These are phyloP conservation scores for Pleurotus platypus DNA, from an alignment of 768 basidiomycete genomes.

Conservation along the genomic window DNA sequence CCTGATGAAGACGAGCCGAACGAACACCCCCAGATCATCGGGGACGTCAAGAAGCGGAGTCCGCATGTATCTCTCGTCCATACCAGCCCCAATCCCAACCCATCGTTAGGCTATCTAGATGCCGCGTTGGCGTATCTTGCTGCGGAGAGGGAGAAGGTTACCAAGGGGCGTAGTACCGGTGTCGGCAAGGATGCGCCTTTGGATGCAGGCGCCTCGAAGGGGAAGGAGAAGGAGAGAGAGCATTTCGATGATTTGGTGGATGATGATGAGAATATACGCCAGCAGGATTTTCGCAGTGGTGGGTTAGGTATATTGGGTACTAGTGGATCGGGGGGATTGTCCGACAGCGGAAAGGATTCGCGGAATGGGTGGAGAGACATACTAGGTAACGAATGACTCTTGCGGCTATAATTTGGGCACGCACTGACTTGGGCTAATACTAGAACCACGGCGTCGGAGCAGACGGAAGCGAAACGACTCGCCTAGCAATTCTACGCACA, in stretches of 20 bases:
- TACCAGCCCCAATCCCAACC: slow-evolving; percentile 31
- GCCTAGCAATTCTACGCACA: not conserved
- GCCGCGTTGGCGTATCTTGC: slow-evolving; percentile 74
- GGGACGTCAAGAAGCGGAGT: not conserved
- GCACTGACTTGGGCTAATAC: slow-evolving; percentile 1
- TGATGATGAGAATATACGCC: not conserved
- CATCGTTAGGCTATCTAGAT: slow-evolving; percentile 71
- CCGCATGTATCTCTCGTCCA: not conserved
- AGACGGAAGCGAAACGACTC: slow-evolving; percentile 29
- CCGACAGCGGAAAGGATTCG: not conserved
- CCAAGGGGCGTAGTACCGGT: slow-evolving; percentile 35
- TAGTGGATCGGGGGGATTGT: not conserved
- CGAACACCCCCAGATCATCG: not conserved
- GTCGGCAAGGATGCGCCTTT: slow-evolving; percentile 24
- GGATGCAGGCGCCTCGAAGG: not conserved
- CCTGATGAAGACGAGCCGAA: not conserved
- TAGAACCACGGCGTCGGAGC: slow-evolving; percentile 32
- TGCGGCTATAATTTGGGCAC: not conserved
- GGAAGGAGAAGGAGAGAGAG: not conserved
- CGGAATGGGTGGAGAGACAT: slow-evolving; percentile 29
- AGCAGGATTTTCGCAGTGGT: slow-evolving; percentile 8
- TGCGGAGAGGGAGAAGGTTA: slow-evolving; percentile 60
- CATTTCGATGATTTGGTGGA: not conserved
- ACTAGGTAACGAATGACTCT: slow-evolving; percentile 29
- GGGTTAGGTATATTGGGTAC: not conserved